phyloP scores from a whole-genome alignment of 441 rosid species.

The Macaranga tanarius region DNA sequence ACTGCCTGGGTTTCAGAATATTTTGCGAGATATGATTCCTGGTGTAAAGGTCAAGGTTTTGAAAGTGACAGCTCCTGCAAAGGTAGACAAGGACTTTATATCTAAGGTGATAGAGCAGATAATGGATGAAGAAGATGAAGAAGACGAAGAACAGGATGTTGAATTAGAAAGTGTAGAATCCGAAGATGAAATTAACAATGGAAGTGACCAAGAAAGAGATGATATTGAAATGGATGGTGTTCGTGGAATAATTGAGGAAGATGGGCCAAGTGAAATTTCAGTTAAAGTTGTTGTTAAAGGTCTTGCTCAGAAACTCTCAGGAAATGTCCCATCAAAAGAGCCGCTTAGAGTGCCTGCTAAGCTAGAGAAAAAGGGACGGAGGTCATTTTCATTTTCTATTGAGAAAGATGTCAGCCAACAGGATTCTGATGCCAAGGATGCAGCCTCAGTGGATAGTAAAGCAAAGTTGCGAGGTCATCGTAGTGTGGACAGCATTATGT shows the following conservation, averaged over 20 bases:
- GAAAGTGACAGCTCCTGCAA: constrained; percentile 77
- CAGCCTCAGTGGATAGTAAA: constrained; percentile 47
- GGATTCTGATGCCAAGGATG: constrained; percentile 50
- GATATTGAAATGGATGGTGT: constrained; percentile 56
- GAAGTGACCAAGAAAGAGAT: constrained; percentile 55
- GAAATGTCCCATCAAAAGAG: constrained; percentile 49
- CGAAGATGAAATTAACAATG: constrained; percentile 57
- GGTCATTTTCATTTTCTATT: constrained; percentile 68
- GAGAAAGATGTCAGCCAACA: constrained; percentile 50
- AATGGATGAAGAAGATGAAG: constrained; percentile 79
- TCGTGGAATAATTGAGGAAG: constrained; percentile 52
- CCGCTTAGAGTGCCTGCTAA: constrained; percentile 78
- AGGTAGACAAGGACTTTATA: constrained; percentile 80
- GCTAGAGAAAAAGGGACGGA: constrained; percentile 55
- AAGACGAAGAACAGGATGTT: constrained; percentile 51
- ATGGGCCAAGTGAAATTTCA: constrained; percentile 61
- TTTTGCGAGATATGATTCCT: constrained; percentile 87
- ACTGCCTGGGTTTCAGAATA: constrained; percentile 66
- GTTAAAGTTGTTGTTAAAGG: constrained; percentile 80
- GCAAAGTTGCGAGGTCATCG: constrained; percentile 59
- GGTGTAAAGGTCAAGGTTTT: constrained; percentile 82
- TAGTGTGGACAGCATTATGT: constrained; percentile 62
- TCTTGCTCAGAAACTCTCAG: constrained; percentile 59
- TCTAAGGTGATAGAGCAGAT: constrained; percentile 84
- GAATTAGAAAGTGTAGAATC: constrained; percentile 62